phyloP scores from a whole-genome alignment of 2,329 filamentous ascomycete species.

The Thielaviopsis cerberus region DNA sequence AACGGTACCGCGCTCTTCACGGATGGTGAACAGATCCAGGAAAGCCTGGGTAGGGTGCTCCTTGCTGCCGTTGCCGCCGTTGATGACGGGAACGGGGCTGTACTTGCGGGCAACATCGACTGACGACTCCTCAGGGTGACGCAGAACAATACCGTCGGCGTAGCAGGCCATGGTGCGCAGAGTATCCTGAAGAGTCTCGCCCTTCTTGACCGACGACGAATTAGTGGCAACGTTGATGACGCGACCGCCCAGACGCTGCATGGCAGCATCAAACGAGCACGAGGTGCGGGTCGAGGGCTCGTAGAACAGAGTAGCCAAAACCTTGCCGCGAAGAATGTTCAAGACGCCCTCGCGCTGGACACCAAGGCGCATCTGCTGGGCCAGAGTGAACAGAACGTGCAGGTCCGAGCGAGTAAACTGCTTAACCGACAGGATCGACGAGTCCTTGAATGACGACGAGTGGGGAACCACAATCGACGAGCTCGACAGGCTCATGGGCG shows the following conservation, averaged over 20 bases:
- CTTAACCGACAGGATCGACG: slow-evolving; percentile 79
- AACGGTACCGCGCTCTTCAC: slow-evolving; percentile 89
- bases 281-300: slow-evolving; percentile 94
- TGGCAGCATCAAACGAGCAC: slow-evolving; percentile 87
- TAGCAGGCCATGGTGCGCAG: slow-evolving; percentile 89
- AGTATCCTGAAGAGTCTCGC: slow-evolving; percentile 82
- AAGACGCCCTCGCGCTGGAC: slow-evolving; percentile 84
- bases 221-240: slow-evolving; percentile 66
- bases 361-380: slow-evolving; percentile 90
- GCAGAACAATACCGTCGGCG: slow-evolving; percentile 84
- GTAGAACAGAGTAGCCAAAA: slow-evolving; percentile 89
- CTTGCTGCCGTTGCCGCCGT: slow-evolving; percentile 85
- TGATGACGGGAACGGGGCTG: slow-evolving; percentile 82
- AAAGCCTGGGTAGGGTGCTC: slow-evolving; percentile 97
- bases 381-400: slow-evolving; percentile 86
- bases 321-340: slow-evolving; percentile 65
- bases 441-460: slow-evolving; percentile 61
- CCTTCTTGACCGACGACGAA: slow-evolving; percentile 81
- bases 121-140: slow-evolving; percentile 69
- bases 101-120: slow-evolving; percentile 71
- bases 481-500: slow-evolving; percentile 6
- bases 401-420: slow-evolving; percentile 77
- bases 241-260: slow-evolving; percentile 89
- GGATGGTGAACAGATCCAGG: slow-evolving; percentile 93
- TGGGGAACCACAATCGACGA: slow-evolving; percentile 4